These are phyloP conservation scores for Fragilaria crotonensis DNA, from an alignment of 108 stramenopile genomes.

Conservation along the genomic window DNA sequence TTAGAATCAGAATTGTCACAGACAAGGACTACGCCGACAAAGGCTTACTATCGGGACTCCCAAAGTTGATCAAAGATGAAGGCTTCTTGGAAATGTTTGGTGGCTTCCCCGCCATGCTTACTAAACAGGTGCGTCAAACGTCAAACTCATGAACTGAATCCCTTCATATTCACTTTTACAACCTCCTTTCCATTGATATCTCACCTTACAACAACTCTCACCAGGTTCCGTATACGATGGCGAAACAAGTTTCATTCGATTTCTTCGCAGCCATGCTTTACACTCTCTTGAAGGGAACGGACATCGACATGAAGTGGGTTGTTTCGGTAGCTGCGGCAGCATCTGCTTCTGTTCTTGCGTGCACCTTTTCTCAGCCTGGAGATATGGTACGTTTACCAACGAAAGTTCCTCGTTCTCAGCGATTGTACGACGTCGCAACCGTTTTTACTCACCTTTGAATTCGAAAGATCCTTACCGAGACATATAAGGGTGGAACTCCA, in stretches of 20 bases:
- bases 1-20: constrained; percentile 86
- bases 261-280: constrained; percentile 65
- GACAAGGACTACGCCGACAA: constrained; percentile 61
- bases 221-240: constrained; percentile 89
- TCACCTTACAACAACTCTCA: neutral
- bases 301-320: constrained; percentile 42
- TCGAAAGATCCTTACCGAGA: constrained; percentile 66
- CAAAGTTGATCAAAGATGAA: constrained; percentile 53
- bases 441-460: too few species aligned
- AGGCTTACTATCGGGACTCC: constrained; percentile 50
- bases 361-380: constrained; percentile 88
- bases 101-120: constrained; percentile 86
- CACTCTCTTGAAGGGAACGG: constrained; percentile 16
- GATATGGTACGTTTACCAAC: constrained; percentile 68
- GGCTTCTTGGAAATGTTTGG: constrained; percentile 61
- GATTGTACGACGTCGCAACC: too few species aligned
- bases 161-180: neutral
- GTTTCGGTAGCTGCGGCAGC: constrained; percentile 66
- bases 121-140: constrained; percentile 80
- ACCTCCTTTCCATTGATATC: neutral
- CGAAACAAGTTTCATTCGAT: constrained; percentile 88
- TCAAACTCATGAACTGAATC: neutral
- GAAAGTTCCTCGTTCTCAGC: too few species aligned
- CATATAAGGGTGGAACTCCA: constrained; percentile 35
- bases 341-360: constrained; percentile 76